Evolutionary conservation across 78 protist species (phyloP).

Genomic region (Dictyostelium discoideum): DNA sequence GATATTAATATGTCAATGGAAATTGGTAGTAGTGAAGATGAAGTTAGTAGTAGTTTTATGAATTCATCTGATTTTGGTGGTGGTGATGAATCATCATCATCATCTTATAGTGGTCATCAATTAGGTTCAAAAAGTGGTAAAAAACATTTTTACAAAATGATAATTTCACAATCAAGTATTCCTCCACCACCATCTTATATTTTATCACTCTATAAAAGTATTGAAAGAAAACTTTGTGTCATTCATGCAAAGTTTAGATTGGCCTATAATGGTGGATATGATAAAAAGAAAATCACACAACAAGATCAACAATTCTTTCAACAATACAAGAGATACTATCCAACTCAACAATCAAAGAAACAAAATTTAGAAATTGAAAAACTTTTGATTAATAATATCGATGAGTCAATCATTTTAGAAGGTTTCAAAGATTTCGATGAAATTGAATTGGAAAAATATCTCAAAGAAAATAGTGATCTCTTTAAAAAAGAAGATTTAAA

Average conservation of each 20-base stretch:
- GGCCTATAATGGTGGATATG: background rate
- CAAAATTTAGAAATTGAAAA: background rate
- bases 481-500: background rate
- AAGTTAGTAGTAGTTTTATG: too few species aligned
- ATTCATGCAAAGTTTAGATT: background rate
- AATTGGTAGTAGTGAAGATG: background rate
- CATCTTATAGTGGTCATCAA: background rate
- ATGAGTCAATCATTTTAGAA: background rate
- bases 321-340: background rate
- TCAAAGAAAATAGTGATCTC: background rate
- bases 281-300: background rate
- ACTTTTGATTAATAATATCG: background rate
- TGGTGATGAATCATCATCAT: background rate
- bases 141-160: background rate
- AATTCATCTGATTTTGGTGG: background rate
- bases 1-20: background rate
- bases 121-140: background rate
- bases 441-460: background rate
- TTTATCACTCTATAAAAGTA: background rate
- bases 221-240: background rate
- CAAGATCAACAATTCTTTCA: background rate
- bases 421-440: background rate
- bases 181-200: background rate
- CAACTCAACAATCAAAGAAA: background rate
- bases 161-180: background rate